A percentile compares a stretch with the other conserved stretches of the same genome.
Evolutionary conservation across 2,329 filamentous ascomycete genomes (phyloP).

Genomic region (Rhynchosporium secalis): DNA sequence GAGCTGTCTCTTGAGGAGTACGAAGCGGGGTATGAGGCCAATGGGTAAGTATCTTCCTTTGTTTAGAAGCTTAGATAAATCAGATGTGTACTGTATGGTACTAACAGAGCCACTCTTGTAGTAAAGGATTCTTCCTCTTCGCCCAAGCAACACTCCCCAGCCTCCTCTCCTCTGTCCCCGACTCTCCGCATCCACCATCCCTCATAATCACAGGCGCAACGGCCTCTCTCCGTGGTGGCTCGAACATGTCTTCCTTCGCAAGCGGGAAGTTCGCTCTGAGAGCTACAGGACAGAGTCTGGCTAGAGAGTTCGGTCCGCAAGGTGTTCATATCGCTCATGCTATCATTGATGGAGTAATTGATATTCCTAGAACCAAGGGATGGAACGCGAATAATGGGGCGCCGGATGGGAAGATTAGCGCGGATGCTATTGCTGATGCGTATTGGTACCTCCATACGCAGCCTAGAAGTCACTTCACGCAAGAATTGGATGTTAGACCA

Average conservation of each 20-base stretch:
- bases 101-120: conserved; percentile 18
- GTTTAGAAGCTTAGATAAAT: no score
- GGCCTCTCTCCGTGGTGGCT: conserved; percentile 71
- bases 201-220: conserved; percentile 88
- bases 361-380: conserved; percentile 70
- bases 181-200: conserved; percentile 65
- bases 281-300: conserved; percentile 71
- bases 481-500: conserved; percentile 78
- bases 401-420: conserved; percentile 64
- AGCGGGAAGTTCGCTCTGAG: conserved; percentile 78
- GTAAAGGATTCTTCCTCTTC: conserved; percentile 70
- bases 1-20: conserved; percentile 55
- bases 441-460: conserved; percentile 81
- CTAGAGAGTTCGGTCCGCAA: conserved; percentile 79
- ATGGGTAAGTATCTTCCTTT: conserved; percentile 46
- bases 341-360: conserved; percentile 82
- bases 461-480: conserved; percentile 74
- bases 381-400: conserved; percentile 46
- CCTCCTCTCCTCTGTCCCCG: conserved; percentile 60
- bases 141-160: conserved; percentile 70
- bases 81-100: not conserved
- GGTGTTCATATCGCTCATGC: conserved; percentile 83
- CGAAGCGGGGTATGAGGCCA: conserved; percentile 47
- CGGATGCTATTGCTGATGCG: conserved; percentile 79
- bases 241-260: conserved; percentile 70